Base-by-base conservation (phyloP, 2,329 filamentous ascomycete species). In the Talaromyces verruculosus region DNA sequence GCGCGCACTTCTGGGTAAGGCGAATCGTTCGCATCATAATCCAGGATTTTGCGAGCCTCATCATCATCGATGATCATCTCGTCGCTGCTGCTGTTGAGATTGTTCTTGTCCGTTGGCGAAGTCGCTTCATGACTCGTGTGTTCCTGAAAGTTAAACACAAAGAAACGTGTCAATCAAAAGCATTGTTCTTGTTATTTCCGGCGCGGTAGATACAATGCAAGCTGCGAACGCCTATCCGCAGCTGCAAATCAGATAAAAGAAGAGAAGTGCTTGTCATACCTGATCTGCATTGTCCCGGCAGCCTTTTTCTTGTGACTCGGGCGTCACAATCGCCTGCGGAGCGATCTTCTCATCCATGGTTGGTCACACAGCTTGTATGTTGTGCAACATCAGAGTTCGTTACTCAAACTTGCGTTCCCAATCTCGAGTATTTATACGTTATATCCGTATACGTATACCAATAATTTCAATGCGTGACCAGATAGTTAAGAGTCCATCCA, bases 1-100 rank as follows among this genome's bases (percentile, higher is more conserved):
- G 76, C 76, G 60, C 76, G 76, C 35, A 78, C 76, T 67, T 78
- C 76, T 0, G 76, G 76, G 58, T 75, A 78, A 1, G 76, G 76
- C n/a, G 76, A 78, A 65, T 78, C 72, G 33, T 76, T 71, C 15
- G 75, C 76, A 37, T 78, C 76, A 61, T 76, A 78, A 6, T 75
- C 72, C 25, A 78, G 71, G 35, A 73, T 71, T 61, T 73, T 66
- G 25, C 73, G 70, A 30, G 75, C 76, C 68, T 76, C 75, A 22
- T 68, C 65, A 64, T 78, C 76, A 41, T 69, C 70, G 22, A 78
- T 71, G 37, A 77, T 66, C 49, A 61, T 68, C 25, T 69, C 64
- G 5, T 71, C 67, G 45, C 71, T 43, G 28, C 47, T 39, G 49
- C 33, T 22, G 6, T 35, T 17, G 41, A 22, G 17, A 19, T 66